phyloP scores from a whole-genome alignment of 2,329 filamentous ascomycete species.

The Sordariomycetes sp. region DNA sequence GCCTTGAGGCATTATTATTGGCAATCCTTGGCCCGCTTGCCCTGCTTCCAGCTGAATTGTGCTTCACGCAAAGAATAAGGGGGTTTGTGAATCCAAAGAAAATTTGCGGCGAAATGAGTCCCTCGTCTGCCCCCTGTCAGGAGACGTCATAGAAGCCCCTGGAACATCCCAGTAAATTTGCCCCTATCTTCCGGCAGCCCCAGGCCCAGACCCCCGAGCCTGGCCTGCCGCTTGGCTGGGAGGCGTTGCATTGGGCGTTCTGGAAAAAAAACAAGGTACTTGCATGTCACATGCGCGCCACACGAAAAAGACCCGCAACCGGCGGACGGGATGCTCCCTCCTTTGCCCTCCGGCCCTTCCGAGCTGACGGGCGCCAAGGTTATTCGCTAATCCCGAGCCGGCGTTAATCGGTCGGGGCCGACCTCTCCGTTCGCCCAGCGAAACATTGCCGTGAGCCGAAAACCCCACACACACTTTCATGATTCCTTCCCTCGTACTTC shows the following conservation, averaged over 20 bases:
- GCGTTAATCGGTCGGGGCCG: neutral
- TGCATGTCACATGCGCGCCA: slow-evolving; percentile 3
- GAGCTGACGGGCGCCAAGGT: neutral
- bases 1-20: neutral
- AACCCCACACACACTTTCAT: neutral
- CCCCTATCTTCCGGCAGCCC: neutral
- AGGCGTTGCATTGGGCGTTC: neutral
- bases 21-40: neutral
- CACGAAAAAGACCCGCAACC: slow-evolving; percentile 5
- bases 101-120: too few species aligned
- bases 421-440: neutral
- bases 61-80: too few species aligned
- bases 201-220: neutral
- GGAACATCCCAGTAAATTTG: too few species aligned
- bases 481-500: neutral
- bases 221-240: neutral
- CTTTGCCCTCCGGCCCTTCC: neutral
- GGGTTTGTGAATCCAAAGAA: too few species aligned
- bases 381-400: neutral
- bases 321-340: neutral
- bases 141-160: too few species aligned
- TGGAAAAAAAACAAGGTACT: neutral
- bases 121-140: too few species aligned
- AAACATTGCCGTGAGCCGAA: neutral
- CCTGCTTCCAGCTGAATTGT: neutral